Percentiles rank a stretch among this genome's conserved stretches.
phyloP scores from a whole-genome alignment of 371 early-diverging fungal species.

The Apophysomyces variabilis region DNA sequence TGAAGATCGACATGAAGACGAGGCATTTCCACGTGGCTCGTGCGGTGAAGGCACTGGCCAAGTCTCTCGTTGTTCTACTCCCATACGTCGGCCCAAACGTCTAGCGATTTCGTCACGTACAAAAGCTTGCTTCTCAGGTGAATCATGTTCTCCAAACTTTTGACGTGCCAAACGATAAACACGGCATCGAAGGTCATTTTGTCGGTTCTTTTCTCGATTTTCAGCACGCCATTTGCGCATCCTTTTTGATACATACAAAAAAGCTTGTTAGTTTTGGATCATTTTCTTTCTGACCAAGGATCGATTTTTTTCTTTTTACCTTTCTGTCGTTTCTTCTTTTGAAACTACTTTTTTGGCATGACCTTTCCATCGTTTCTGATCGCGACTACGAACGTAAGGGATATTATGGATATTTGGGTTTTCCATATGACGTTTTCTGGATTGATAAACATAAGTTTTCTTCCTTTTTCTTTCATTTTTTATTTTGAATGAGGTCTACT shows the following conservation, averaged over 20 bases:
- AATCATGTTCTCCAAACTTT: slow-evolving; percentile 63
- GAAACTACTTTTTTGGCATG: slow-evolving; percentile 59
- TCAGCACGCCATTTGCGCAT: slow-evolving; percentile 73
- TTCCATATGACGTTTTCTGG: slow-evolving; percentile 35
- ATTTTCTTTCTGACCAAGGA: slow-evolving; percentile 28
- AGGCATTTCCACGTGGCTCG: slow-evolving; percentile 11
- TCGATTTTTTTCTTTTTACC: slow-evolving; percentile 33
- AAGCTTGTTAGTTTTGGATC: slow-evolving; percentile 17
- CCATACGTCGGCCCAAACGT: slow-evolving; percentile 43
- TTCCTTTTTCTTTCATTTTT: too few relatives aligned
- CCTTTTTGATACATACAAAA: slow-evolving; percentile 26
- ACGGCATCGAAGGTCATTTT: slow-evolving; percentile 73
- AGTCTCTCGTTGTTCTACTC: slow-evolving; percentile 8
- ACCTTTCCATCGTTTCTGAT: slow-evolving; percentile 62
- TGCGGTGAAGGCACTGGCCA: slow-evolving; percentile 10
- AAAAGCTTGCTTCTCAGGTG: slow-evolving; percentile 63
- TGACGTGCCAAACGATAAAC: slow-evolving; percentile 71
- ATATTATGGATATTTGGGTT: slow-evolving; percentile 37
- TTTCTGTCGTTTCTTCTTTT: slow-evolving; percentile 57
- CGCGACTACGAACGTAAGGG: slow-evolving; percentile 57
- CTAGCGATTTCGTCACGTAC: slow-evolving; percentile 65
- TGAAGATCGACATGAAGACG: slow-evolving; percentile 17
- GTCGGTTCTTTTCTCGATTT: slow-evolving; percentile 66
- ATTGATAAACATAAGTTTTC: not conserved
- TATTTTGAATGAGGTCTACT: slow-evolving; percentile 13